These are phyloP conservation scores for Colletotrichum filicis DNA, from an alignment of 2,329 filamentous ascomycete genomes.

Conservation along the genomic window DNA sequence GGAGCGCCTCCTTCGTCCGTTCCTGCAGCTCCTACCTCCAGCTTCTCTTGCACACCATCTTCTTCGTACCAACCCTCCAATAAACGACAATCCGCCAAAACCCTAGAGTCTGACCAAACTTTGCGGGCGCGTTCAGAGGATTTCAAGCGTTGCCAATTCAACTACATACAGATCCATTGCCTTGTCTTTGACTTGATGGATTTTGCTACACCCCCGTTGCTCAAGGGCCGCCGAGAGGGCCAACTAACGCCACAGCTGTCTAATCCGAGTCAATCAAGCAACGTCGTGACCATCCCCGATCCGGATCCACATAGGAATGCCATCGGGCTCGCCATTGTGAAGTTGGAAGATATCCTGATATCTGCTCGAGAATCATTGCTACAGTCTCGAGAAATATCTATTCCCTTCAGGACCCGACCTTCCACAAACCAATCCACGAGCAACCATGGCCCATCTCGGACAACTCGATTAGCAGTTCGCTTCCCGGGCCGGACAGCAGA, in stretches of 20 bases:
- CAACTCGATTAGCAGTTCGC: constrained; percentile 34
- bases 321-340: constrained; percentile 52
- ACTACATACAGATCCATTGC: accelerated
- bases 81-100: not conserved
- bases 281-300: constrained; percentile 23
- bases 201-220: constrained; percentile 20
- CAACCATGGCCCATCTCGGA: not conserved
- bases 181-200: constrained; percentile 9
- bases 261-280: not conserved
- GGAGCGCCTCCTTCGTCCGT: not conserved
- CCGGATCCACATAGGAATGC: constrained; percentile 21
- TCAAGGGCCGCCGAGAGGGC: constrained; percentile 8
- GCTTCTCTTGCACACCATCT: not conserved
- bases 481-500: constrained; percentile 61
- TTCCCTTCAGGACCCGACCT: constrained; percentile 56
- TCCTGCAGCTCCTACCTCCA: not conserved
- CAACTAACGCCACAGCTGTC: constrained; percentile 23
- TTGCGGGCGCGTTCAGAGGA: too few species aligned
- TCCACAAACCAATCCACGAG: constrained; percentile 10
- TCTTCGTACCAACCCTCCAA: not conserved
- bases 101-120: not conserved
- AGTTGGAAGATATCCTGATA: constrained; percentile 67
- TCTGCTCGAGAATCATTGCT: constrained; percentile 59
- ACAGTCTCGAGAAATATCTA: constrained; percentile 55
- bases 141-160: not conserved